A percentile compares a stretch with the other conserved stretches of the same genome.
Evolutionary conservation across 1,284 basidiomycete species (phyloP).

Genomic region (Puccinia polysora): DNA sequence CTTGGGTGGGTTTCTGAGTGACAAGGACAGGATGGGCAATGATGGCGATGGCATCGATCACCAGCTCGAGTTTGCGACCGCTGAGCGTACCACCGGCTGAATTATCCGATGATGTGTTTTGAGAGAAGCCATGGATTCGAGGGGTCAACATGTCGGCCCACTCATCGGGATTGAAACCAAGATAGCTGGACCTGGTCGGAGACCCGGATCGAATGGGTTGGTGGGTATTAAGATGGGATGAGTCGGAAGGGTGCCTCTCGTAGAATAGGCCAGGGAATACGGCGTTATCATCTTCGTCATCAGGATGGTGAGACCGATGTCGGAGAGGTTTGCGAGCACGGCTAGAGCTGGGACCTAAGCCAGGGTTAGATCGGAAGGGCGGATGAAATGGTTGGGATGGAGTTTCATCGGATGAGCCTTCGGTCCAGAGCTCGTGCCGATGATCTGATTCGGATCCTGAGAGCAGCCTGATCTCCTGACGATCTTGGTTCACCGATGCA

Average conservation of each 20-base stretch:
- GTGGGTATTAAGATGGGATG: slow-evolving; percentile 3
- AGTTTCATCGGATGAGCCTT: slow-evolving; percentile 25
- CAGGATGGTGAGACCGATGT: slow-evolving; percentile 9
- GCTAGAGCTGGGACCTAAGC: not conserved
- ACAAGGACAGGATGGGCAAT: slow-evolving; percentile 39
- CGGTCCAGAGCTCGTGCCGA: not conserved
- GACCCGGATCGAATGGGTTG: slow-evolving; percentile 4
- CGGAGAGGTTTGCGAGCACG: not conserved
- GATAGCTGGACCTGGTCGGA: slow-evolving; percentile 15
- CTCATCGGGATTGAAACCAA: slow-evolving; percentile 28
- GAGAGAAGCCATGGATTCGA: slow-evolving; percentile 13
- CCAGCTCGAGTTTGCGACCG: slow-evolving; percentile 37
- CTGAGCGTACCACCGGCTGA: not conserved
- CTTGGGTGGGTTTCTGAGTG: slow-evolving; percentile 17
- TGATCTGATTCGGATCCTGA: not conserved
- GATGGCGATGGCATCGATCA: slow-evolving; percentile 39
- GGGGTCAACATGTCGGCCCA: slow-evolving; percentile 43
- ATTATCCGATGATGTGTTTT: slow-evolving; percentile 12
- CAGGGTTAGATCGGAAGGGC: not conserved
- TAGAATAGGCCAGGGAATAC: slow-evolving; percentile 23
- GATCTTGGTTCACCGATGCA: not conserved
- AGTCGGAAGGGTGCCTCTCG: slow-evolving; percentile 5
- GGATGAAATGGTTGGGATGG: not conserved
- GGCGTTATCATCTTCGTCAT: slow-evolving; percentile 14
- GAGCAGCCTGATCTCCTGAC: not conserved